Conservation (phyloP, 169 alveolate species). For the Plasmodium knowlesi region DNA sequence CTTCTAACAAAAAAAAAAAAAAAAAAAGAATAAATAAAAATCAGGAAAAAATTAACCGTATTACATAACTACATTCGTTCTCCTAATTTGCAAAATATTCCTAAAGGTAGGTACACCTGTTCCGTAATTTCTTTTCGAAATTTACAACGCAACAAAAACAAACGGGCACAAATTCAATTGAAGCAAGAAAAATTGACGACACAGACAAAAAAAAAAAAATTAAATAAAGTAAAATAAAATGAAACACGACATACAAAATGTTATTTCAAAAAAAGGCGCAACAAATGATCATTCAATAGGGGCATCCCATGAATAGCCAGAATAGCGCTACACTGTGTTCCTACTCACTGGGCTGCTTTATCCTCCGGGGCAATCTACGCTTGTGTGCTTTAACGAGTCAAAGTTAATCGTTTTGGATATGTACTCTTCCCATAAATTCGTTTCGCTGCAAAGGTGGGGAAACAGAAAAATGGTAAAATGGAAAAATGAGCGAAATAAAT, state of each 20-base stretch:
- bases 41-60: not conserved
- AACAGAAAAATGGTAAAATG: not conserved
- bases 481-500: not conserved
- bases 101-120: not conserved
- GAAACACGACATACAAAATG: not conserved
- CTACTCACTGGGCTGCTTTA: not conserved
- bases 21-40: not conserved
- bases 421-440: slow-evolving; percentile 68
- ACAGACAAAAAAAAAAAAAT: too few species aligned
- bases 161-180: not conserved
- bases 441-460: slow-evolving; percentile 33
- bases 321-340: not conserved
- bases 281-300: too few species aligned
- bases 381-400: slow-evolving; percentile 32
- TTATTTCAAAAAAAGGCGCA: not conserved
- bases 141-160: not conserved
- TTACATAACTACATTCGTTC: not conserved
- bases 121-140: not conserved
- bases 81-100: not conserved
- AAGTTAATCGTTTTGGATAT: slow-evolving; percentile 18
- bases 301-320: not conserved
- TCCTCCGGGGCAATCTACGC: slow-evolving; percentile 60
- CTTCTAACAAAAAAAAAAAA: not conserved
- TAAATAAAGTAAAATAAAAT: too few species aligned
- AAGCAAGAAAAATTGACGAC: not conserved